Conservation (phyloP, 495 filamentous ascomycete genomes). For the Podospora fimiseda region DNA sequence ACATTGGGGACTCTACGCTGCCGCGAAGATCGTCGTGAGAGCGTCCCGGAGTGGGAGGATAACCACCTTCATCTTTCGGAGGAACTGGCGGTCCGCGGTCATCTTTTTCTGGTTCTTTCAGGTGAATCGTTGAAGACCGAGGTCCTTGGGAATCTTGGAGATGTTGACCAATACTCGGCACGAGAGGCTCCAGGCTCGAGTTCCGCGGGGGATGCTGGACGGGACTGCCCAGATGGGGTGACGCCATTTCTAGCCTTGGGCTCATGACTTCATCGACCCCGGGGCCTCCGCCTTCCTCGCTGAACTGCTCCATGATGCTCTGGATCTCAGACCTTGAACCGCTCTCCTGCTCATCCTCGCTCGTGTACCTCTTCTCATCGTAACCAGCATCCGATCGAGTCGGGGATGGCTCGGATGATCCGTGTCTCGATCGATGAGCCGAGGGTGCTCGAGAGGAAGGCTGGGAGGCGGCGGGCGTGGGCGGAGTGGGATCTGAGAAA, state of each 20-base stretch:
- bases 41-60: constrained; percentile 24
- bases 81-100: constrained; percentile 47
- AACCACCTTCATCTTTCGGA: constrained; percentile 39
- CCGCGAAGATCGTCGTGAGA: constrained; percentile 31
- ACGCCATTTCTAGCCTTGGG: constrained; percentile 65
- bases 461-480: constrained; percentile 47
- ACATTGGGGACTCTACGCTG: constrained; percentile 37
- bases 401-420: constrained; percentile 45
- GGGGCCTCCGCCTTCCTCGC: constrained; percentile 58
- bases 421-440: constrained; percentile 25
- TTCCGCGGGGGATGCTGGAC: constrained; percentile 70
- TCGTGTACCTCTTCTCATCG: constrained; percentile 45
- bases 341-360: constrained; percentile 54
- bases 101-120: constrained; percentile 34
- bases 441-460: constrained; percentile 44
- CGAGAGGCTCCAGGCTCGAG: constrained; percentile 72
- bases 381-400: constrained; percentile 50
- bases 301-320: constrained; percentile 88
- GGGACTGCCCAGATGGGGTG: constrained; percentile 57
- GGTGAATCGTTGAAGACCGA: constrained; percentile 31
- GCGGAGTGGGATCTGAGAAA: constrained; percentile 60
- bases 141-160: constrained; percentile 43
- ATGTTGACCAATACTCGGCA: constrained; percentile 38
- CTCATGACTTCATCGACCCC: constrained; percentile 75
- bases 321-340: constrained; percentile 82